Base-by-base conservation (phyloP, 441 rosid genomes). In the Populus hybrid region DNA sequence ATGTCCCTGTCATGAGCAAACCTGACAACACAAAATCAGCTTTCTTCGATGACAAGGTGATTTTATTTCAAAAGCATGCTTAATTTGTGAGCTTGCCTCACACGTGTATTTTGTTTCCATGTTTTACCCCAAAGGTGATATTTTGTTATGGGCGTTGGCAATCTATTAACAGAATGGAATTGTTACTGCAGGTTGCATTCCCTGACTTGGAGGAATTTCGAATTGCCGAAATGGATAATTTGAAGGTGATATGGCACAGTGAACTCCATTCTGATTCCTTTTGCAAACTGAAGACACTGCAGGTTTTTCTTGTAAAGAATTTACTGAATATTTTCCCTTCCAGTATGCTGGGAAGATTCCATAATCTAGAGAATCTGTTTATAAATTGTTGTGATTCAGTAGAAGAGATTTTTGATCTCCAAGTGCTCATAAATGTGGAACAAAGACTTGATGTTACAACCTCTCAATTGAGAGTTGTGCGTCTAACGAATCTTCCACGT, bases 391-490 rank as follows among this genome's bases (percentile, higher is more conserved):
- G 84, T 76, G 71, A 40, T 57, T 76, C 73, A n/a, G 40, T 86
- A 6, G 75, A 72, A 75, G 80, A 71, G 75, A 64, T 86, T 7
- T 83, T 84, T 72, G 79, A 74, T 24, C 24, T 78, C 6, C 73
- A 70, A 40, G 72, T 23, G 18, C 18, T 50, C 30, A 23, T 2
- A 4, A n/a, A 50, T 42, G 18, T 30, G 16, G 30, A 73, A 75
- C 42, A 26, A 34, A 65, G 14, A 2, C 5, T 19, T 12, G 38
- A 9, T 30, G 61, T 10, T 24, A n/a, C 11, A 40, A 26, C 34
- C 21, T 12, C 53, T 19, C 23, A 8, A 11, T 23, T 78, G 61
- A 71, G 7, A 50, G 1, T 1, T 14, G 32, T 78, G 30, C 7
- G 8, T 1, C 2, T 78, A 46, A 1, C 0, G 2, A 28, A 12